Evolutionary conservation across 2,329 filamentous ascomycete species (phyloP).

Genomic region (Penicillium sp.): DNA sequence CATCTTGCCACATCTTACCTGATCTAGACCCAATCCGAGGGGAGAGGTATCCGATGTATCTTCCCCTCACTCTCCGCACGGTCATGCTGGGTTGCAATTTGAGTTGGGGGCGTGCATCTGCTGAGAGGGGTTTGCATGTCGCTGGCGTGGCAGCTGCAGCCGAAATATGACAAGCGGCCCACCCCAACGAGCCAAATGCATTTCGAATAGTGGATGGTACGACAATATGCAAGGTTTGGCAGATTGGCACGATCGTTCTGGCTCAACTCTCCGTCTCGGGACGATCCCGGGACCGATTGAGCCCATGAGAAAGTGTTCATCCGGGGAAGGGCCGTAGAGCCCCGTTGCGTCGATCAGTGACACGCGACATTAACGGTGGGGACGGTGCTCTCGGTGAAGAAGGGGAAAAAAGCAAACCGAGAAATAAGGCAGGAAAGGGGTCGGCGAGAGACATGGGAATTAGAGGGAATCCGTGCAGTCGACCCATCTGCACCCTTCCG

Average conservation of each 20-base stretch:
- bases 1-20: neutral
- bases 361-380: neutral
- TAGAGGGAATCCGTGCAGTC: neutral
- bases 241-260: neutral
- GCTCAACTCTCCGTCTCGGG: neutral
- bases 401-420: neutral
- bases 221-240: conserved; percentile 20
- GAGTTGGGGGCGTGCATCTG: neutral
- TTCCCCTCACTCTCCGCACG: neutral
- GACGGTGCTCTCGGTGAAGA: neutral
- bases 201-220: conserved; percentile 7
- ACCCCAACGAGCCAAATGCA: conserved; percentile 6
- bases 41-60: neutral
- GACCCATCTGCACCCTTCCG: neutral
- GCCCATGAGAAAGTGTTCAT: neutral
- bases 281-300: neutral
- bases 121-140: conserved; percentile 1
- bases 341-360: neutral
- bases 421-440: neutral
- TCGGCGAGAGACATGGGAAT: neutral
- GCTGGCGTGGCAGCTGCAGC: conserved; percentile 11
- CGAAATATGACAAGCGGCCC: conserved; percentile 17
- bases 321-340: neutral
- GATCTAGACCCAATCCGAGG: neutral
- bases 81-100: neutral